A percentile compares a stretch with the other conserved stretches of the same genome.
phyloP scores from a whole-genome alignment of 257 asterid genomes.

The Gardenia jasminoides region DNA sequence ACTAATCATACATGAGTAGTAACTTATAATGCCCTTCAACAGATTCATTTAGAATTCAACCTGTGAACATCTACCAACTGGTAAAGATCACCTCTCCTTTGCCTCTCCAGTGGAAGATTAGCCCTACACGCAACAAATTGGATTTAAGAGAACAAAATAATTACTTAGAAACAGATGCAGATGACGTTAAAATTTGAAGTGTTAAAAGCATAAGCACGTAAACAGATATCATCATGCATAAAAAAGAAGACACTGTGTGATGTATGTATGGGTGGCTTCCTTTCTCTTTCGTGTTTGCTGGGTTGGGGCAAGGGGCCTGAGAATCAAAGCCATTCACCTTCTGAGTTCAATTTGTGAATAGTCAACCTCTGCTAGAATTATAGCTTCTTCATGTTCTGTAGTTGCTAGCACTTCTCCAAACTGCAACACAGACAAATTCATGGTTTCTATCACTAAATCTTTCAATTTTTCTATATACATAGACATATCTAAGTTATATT shows the following conservation, averaged over 20 bases:
- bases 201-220: background rate
- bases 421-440: slow-evolving; percentile 35
- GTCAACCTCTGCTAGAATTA: slow-evolving; percentile 73
- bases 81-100: slow-evolving; percentile 91
- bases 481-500: background rate
- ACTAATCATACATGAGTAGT: background rate
- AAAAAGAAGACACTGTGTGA: background rate
- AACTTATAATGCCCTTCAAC: slow-evolving; percentile 2
- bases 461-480: no score
- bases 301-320: background rate
- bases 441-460: background rate
- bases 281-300: no score
- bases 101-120: slow-evolving; percentile 83
- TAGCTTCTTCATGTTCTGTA: slow-evolving; percentile 80
- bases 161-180: background rate
- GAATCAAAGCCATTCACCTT: slow-evolving; percentile 44
- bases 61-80: slow-evolving; percentile 86
- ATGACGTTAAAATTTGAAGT: background rate
- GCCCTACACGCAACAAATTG: slow-evolving; percentile 40
- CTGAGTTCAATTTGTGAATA: slow-evolving; percentile 71
- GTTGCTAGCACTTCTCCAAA: slow-evolving; percentile 90
- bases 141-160: background rate
- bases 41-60: slow-evolving; percentile 36
- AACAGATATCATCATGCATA: background rate
- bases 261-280: background rate